Evolutionary conservation across 495 filamentous ascomycete species (phyloP).

Genomic region (Aspergillus funiculosus): DNA sequence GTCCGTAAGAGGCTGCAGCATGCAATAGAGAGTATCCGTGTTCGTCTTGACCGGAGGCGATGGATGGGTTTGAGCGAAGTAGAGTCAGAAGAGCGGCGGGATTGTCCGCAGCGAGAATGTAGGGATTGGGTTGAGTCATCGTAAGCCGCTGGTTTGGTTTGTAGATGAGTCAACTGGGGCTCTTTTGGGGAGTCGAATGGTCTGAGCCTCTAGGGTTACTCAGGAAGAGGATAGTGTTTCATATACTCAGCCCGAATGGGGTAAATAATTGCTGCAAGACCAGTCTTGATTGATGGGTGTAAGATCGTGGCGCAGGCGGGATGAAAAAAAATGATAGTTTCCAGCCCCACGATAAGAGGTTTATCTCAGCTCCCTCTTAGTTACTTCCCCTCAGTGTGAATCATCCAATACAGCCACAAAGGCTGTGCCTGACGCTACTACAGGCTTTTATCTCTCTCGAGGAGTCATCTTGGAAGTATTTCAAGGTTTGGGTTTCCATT

Average conservation of each 20-base stretch:
- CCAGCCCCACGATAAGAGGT: slow-evolving; percentile 21
- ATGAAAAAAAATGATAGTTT: slow-evolving; percentile 5
- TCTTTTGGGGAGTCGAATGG: background rate
- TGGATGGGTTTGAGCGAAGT: slow-evolving; percentile 57
- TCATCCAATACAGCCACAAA: slow-evolving; percentile 3
- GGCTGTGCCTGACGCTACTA: background rate
- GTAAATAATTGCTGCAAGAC: background rate
- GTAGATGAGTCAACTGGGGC: slow-evolving; percentile 13
- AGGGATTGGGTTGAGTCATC: slow-evolving; percentile 61
- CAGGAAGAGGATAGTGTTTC: too few species aligned
- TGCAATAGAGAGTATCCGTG: slow-evolving; percentile 90
- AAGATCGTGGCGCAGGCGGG: slow-evolving; percentile 7
- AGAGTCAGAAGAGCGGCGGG: slow-evolving; percentile 58
- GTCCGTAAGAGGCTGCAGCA: slow-evolving; percentile 86
- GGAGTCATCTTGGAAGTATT: background rate
- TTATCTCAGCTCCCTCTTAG: slow-evolving; percentile 4
- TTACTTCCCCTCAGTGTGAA: slow-evolving; percentile 3
- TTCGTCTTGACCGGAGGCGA: slow-evolving; percentile 67
- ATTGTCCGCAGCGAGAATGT: slow-evolving; percentile 74
- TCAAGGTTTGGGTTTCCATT: background rate
- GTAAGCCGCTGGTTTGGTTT: slow-evolving; percentile 9
- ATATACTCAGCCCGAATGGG: too few species aligned
- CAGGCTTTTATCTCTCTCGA: background rate
- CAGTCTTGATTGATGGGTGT: background rate
- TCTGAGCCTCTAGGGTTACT: background rate